Base-by-base conservation (phyloP, 140 eudicot species). In the Senecio squalidus region DNA sequence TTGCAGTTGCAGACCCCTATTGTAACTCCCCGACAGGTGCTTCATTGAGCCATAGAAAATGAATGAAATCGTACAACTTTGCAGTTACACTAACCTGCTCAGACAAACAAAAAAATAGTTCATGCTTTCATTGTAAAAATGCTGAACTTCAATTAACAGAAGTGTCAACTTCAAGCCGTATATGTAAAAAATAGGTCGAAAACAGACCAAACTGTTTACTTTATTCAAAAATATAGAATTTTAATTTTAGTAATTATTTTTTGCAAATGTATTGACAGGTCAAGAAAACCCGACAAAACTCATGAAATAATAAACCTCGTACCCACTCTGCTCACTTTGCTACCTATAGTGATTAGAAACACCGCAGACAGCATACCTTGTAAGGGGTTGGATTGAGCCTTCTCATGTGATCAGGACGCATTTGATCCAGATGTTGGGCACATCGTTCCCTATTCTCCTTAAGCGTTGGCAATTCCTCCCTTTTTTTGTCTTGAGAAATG, bases 401-500 rank as follows among this genome's bases (percentile, higher is more conserved):
- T 74, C 98, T 77, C 98, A 92, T 92, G 83, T 92, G 98, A 62
- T 92, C 98, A 18, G 96, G 95, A 3, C 96, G 86, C 96, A 92
- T 88, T 76, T 74, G 84, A 15, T 82, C 84, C 77, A 92, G 64
- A 28, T 92, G 98, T 52, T 76, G 57, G 40, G 74, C 81, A 54
- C 95, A 84, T 5, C 89, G 80, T 33, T 81, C 88, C 58, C 95
- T 73, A 40, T 84, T 84, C 62, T 75, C 77, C 55, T 71, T 66
- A 3, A 92, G 81, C 24, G 95, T 75, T 1, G 83, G 96, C 58
- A 92, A 68, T 33, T 75, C 89, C 74, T 75, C 89, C 76, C 96
- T 87, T 45, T 38, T 29, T 67, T 82, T 71, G 70, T 78, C 98
- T 92, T 63, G 58, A 69, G 8, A 67, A 8, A 45, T 28, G 7